Conservation (phyloP, 345 rosid species). For the Brassica rapa region DNA sequence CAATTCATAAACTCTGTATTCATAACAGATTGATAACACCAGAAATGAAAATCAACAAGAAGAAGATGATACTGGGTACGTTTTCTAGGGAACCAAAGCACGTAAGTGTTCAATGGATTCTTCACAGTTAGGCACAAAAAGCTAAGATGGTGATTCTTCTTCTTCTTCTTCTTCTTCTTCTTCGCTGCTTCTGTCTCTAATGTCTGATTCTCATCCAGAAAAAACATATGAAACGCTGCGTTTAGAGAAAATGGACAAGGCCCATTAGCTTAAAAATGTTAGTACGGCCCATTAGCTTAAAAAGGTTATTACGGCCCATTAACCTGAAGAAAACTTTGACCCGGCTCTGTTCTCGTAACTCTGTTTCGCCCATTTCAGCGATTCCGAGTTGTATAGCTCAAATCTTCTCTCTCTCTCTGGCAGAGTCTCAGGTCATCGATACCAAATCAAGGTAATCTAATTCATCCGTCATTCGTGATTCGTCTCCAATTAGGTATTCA, state of each 20-base stretch:
- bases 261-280: neutral
- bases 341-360: constrained; percentile 10
- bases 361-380: neutral
- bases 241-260: neutral
- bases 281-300: neutral
- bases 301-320: no score
- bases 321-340: neutral
- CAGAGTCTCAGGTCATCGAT: neutral
- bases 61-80: no score
- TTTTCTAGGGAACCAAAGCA: neutral
- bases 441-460: constrained; percentile 17
- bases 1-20: neutral
- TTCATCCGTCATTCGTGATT: neutral
- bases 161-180: no score
- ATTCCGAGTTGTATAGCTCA: neutral
- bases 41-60: constrained; percentile 5
- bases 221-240: constrained; percentile 14
- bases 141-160: neutral
- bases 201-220: constrained; percentile 24
- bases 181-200: no score
- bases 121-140: no score
- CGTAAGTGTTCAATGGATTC: no score
- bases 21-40: constrained; percentile 1
- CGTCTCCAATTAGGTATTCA: neutral
- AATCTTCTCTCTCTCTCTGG: neutral